Evolutionary conservation across 2,329 filamentous ascomycete genomes (phyloP).

Genomic region (Cladophialophora chaetospira): DNA sequence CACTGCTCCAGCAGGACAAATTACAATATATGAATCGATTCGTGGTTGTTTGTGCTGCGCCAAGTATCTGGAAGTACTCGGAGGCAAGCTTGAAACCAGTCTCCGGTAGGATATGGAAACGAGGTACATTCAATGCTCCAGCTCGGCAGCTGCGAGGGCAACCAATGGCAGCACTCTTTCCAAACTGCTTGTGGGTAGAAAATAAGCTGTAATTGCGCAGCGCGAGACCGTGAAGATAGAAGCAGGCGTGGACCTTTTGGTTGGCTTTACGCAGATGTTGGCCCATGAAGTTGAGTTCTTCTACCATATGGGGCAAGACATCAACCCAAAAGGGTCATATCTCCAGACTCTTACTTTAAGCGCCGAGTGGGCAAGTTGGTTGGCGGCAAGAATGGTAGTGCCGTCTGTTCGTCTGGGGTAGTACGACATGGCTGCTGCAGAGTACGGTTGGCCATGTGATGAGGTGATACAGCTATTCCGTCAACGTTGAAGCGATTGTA

Average conservation of each 20-base stretch:
- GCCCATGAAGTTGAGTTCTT: slow-evolving; percentile 13
- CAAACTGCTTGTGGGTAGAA: not conserved
- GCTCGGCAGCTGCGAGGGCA: not conserved
- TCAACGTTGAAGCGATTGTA: not conserved
- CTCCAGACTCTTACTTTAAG: not conserved
- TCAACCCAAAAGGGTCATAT: slow-evolving; percentile 8
- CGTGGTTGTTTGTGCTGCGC: not conserved
- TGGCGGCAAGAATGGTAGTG: not conserved
- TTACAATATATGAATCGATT: too few species aligned
- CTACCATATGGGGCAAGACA: slow-evolving; percentile 5
- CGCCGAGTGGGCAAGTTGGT: not conserved
- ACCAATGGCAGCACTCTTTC: not conserved
- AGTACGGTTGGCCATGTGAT: not conserved
- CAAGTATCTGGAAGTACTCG: not conserved
- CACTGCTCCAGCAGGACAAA: not conserved
- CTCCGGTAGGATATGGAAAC: not conserved
- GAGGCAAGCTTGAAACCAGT: not conserved
- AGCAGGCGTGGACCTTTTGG: slow-evolving; percentile 20
- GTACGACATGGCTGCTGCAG: not conserved
- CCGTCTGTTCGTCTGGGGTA: not conserved
- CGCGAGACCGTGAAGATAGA: not conserved
- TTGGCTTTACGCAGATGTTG: slow-evolving; percentile 23
- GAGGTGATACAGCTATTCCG: not conserved
- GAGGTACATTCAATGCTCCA: not conserved
- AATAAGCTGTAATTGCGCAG: not conserved